Base-by-base conservation (phyloP, 495 filamentous ascomycete genomes). In the Penicillium steckii region DNA sequence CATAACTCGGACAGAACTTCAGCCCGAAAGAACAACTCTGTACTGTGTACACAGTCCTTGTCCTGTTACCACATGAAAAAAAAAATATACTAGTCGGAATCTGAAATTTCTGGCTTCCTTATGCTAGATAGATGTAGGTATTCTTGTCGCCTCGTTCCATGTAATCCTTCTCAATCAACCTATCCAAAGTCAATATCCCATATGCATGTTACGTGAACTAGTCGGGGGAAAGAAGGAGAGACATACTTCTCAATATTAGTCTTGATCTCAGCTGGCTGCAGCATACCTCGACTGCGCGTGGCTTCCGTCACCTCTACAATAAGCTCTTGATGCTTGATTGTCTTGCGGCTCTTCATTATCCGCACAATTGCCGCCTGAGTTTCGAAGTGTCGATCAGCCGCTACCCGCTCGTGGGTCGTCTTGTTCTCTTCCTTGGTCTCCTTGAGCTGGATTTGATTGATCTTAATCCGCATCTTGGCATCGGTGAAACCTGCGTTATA, bases 371-470 rank as follows among this genome's bases (percentile, higher is more conserved):
- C 95, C 12, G 94, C 95, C 68, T 99, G 95, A 0, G 90, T 95
- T 76, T 99, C 94, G 56, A 90, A 96, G 61, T 95, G 89, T 21
- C 94, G 77, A 61, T 99, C 95, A 24, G 86, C 86, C 2, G 86
- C 86, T 0, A 97, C 91, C 3, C 89, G 78, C 70, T 96, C 87
- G 65, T 97, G 90, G 2, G 91, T 97, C 59, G 87, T 88, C 67
- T 91, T 86, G 67, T 96, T 96, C 74, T 99, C 94, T 60, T 87
- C 77, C 52, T 81, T 83, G 7, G 95, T 97, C 72, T 97, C 95
- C 67, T 92, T 93, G 42, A 97, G 80, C 70, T 99, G 95, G 52
- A 99, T 90, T 70, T 95, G 90, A 71, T 97, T 98, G 77, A 97
- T 96, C 76, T 99, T 97, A 71, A 99, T 85, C 50, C 91, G 86